phyloP scores from a whole-genome alignment of 2,329 filamentous ascomycete species.

The Fusarium ambrosium region DNA sequence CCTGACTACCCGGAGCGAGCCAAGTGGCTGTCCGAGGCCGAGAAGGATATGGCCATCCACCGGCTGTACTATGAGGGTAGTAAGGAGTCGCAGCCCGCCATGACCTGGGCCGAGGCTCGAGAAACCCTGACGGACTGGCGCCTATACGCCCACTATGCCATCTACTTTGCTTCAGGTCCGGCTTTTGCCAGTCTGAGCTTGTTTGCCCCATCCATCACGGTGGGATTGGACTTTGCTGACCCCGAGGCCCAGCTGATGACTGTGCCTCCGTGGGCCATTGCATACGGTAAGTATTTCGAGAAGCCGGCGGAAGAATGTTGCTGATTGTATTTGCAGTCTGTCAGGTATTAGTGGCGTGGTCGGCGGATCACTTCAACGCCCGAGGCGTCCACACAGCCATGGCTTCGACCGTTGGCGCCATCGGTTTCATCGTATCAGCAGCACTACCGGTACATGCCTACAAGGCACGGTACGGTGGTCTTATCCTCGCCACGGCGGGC shows the following conservation, averaged over 20 bases:
- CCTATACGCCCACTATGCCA: slow-evolving; percentile 76
- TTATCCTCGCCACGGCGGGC: slow-evolving; percentile 76
- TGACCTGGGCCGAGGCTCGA: slow-evolving; percentile 77
- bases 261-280: slow-evolving; percentile 74
- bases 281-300: slow-evolving; percentile 60
- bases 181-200: slow-evolving; percentile 72
- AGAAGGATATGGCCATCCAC: slow-evolving; percentile 67
- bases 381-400: slow-evolving; percentile 60
- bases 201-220: slow-evolving; percentile 72
- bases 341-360: slow-evolving; percentile 65
- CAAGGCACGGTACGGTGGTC: slow-evolving; percentile 73
- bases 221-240: slow-evolving; percentile 63
- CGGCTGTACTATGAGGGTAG: slow-evolving; percentile 63
- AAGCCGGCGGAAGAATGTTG: neutral
- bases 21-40: slow-evolving; percentile 70
- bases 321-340: slow-evolving; percentile 48
- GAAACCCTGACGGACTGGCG: slow-evolving; percentile 75
- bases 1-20: slow-evolving; percentile 77
- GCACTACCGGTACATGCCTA: slow-evolving; percentile 72
- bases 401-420: slow-evolving; percentile 59
- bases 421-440: slow-evolving; percentile 72
- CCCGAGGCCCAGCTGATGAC: slow-evolving; percentile 75
- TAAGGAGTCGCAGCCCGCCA: slow-evolving; percentile 70
- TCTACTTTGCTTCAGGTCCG: slow-evolving; percentile 64
- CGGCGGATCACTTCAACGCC: slow-evolving; percentile 73